phyloP scores from a whole-genome alignment of 345 rosid genomes.

The Acer saccharum region DNA sequence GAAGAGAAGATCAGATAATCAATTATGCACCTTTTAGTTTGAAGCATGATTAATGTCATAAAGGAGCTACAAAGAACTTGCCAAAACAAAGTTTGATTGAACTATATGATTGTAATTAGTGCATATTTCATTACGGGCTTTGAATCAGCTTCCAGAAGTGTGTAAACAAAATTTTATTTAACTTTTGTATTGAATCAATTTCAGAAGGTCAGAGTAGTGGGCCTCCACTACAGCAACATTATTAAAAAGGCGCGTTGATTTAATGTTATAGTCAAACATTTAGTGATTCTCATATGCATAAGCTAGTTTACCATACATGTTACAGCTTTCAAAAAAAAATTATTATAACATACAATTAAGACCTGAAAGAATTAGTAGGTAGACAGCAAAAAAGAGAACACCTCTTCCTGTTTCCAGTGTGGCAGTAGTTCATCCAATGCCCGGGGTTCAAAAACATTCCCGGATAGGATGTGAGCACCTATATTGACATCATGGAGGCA shows the following conservation, averaged over 20 bases:
- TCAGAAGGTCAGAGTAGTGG: background rate
- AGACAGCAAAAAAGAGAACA: conserved; percentile 25
- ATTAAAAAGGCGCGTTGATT: background rate
- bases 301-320: background rate
- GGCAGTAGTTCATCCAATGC: conserved; percentile 92
- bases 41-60: background rate
- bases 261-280: background rate
- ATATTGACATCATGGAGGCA: conserved; percentile 13
- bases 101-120: background rate
- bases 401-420: conserved; percentile 90
- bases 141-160: background rate
- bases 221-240: background rate
- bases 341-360: background rate
- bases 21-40: background rate
- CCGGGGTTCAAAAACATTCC: conserved; percentile 86
- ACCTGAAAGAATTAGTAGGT: background rate
- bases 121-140: background rate
- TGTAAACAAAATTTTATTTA: background rate
- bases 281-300: conserved; percentile 1
- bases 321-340: background rate
- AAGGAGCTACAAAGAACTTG: background rate
- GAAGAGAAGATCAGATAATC: conserved; percentile 3
- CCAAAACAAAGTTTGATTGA: background rate
- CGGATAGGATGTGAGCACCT: conserved; percentile 94
- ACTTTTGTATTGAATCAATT: background rate